Conservation (phyloP, 2,329 filamentous ascomycete species). For the Diplodia corticola region DNA sequence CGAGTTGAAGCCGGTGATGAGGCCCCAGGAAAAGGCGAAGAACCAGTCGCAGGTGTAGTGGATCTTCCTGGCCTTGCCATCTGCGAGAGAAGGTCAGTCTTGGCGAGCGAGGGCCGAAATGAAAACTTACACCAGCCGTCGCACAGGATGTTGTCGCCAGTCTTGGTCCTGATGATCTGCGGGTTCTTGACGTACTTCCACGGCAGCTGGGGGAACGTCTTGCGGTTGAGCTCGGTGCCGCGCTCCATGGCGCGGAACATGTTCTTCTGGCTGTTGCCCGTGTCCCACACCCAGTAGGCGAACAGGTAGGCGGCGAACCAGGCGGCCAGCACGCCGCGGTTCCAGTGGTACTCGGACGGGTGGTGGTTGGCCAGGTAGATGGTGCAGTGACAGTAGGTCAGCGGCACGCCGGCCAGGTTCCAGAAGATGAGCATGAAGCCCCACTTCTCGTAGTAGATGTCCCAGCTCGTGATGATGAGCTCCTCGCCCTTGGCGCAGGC, state of each 20-base stretch:
- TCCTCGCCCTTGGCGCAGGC: constrained; percentile 91
- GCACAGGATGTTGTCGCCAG: constrained; percentile 71
- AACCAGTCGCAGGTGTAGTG: constrained; percentile 77
- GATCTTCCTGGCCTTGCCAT: constrained; percentile 69
- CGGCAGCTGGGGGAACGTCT: constrained; percentile 78
- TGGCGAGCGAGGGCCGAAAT: too few relatives aligned
- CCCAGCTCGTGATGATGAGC: constrained; percentile 86
- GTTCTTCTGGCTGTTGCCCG: constrained; percentile 91
- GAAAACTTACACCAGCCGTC: constrained; percentile 73
- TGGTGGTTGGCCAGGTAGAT: constrained; percentile 62
- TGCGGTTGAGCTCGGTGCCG: constrained; percentile 58
- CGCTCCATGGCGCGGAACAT: constrained; percentile 79
- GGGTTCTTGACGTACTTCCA: constrained; percentile 80
- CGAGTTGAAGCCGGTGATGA: constrained; percentile 73
- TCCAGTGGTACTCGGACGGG: constrained; percentile 63
- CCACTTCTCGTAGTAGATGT: constrained; percentile 97
- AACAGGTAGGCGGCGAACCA: constrained; percentile 14
- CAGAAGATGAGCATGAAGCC: constrained; percentile 98
- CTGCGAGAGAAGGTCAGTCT: constrained; percentile 37
- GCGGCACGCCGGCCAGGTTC: constrained; percentile 88
- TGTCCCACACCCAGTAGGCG: constrained; percentile 91
- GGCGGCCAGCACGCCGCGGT: constrained; percentile 62
- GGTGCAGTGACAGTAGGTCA: constrained; percentile 92
- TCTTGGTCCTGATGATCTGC: constrained; percentile 67
- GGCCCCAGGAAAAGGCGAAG: constrained; percentile 72